Percentiles rank a stretch among this genome's conserved stretches.
Conservation (phyloP, 23 red algal genomes). For the Cyanidiococcus yangmingshanensis region DNA sequence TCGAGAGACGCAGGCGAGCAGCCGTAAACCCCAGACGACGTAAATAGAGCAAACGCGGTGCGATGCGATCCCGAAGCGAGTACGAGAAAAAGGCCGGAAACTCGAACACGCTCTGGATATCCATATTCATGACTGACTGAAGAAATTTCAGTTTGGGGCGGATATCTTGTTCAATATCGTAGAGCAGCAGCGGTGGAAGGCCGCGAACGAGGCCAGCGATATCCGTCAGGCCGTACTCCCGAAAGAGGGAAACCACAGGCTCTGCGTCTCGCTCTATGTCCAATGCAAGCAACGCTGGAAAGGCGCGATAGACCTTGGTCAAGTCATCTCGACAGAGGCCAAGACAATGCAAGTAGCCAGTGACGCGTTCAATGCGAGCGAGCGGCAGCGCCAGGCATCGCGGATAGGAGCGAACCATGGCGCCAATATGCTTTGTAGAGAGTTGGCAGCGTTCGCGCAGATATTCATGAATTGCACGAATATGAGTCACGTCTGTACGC, state of each 20-base stretch:
- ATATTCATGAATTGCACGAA: background rate
- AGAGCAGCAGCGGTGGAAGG: constrained; percentile 41
- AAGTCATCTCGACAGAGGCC: constrained; percentile 29
- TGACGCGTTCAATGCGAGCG: background rate
- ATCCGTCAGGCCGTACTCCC: constrained; percentile 23
- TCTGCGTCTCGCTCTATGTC: constrained; percentile 33
- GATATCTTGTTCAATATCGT: constrained; percentile 39
- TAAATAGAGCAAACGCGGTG: constrained; percentile 49
- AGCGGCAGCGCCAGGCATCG: constrained; percentile 6
- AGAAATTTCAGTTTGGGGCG: constrained; percentile 51
- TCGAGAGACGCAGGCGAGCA: background rate
- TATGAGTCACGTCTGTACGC: background rate
- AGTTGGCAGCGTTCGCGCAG: background rate
- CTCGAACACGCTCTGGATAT: constrained; percentile 31
- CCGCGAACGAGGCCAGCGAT: constrained; percentile 35
- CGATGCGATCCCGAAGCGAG: constrained; percentile 33
- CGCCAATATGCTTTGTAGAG: background rate
- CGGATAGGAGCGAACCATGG: constrained; percentile 9
- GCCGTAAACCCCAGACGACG: constrained; percentile 7
- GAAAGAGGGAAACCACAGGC: constrained; percentile 47
- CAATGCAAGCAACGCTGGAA: constrained; percentile 48
- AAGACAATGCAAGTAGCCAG: constrained; percentile 30
- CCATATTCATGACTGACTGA: constrained; percentile 32
- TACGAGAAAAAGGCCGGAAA: constrained; percentile 71
- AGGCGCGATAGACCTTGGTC: constrained; percentile 32